These are phyloP conservation scores for Metschnikowia lachancei DNA, from an alignment of 805 yeast species.

Conservation along the genomic window DNA sequence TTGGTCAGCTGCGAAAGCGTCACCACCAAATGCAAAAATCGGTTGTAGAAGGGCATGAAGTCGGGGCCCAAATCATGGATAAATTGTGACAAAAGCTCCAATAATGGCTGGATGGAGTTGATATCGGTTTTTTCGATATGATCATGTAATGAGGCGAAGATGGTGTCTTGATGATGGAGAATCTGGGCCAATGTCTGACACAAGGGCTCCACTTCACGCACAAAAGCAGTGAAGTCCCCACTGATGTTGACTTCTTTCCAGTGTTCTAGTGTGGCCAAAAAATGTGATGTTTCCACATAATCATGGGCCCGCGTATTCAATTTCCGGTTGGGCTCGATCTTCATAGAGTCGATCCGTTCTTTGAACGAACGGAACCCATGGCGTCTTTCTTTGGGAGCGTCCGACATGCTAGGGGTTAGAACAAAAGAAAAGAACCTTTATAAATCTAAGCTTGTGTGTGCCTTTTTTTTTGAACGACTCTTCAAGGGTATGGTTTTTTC, in stretches of 20 bases:
- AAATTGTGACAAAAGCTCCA: constrained; percentile 77
- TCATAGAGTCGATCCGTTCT: constrained; percentile 78
- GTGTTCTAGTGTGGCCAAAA: constrained; percentile 71
- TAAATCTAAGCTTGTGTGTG: not conserved
- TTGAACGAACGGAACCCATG: constrained; percentile 73
- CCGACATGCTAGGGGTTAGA: not conserved
- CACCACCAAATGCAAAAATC: constrained; percentile 51
- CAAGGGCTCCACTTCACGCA: constrained; percentile 50
- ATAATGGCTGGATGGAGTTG: constrained; percentile 71
- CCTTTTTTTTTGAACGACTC: not conserved
- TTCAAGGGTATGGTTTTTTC: constrained; percentile 8
- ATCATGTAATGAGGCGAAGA: constrained; percentile 49
- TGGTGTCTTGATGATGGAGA: constrained; percentile 61
- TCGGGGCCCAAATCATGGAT: constrained; percentile 92
- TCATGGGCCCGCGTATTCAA: constrained; percentile 61
- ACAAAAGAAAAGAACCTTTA: too few species aligned
- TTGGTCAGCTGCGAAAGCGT: constrained; percentile 39
- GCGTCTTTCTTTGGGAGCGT: constrained; percentile 33
- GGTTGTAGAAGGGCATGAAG: constrained; percentile 66
- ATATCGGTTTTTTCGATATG: constrained; percentile 58
- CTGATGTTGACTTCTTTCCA: constrained; percentile 88
- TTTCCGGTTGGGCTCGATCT: constrained; percentile 68
- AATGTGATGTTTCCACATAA: constrained; percentile 73
- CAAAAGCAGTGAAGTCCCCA: constrained; percentile 63
- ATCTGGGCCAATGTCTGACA: constrained; percentile 78